These are phyloP conservation scores for Musa acuminata DNA, from an alignment of 176 grass and related monocot genomes.

Conservation along the genomic window DNA sequence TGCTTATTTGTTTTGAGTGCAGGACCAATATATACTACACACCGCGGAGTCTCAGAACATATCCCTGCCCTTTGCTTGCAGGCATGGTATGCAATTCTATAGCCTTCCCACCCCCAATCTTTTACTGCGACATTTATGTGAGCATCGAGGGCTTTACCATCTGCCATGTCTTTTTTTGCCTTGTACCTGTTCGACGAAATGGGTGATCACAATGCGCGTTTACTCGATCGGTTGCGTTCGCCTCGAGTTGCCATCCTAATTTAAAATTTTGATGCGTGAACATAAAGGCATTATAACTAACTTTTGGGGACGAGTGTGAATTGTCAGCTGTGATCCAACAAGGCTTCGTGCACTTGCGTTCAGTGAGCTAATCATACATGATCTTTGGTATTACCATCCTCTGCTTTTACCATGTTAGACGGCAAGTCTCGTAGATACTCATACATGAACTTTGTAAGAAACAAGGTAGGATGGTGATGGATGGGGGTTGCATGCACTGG, in stretches of 20 bases:
- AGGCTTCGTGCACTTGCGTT: background rate
- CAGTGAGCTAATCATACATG: background rate
- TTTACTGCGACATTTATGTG: background rate
- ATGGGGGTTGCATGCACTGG: background rate
- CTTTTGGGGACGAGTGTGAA: too few species aligned
- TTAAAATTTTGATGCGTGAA: background rate
- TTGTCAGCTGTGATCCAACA: background rate
- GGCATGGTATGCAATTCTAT: conserved; percentile 49
- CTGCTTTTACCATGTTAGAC: background rate
- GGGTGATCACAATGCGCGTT: background rate
- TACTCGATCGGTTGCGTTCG: background rate
- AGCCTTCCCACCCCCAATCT: background rate
- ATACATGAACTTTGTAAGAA: background rate
- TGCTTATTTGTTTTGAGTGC: background rate
- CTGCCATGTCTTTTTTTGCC: background rate
- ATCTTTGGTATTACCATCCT: background rate
- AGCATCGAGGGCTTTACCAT: too few species aligned
- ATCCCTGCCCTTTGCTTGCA: conserved; percentile 72
- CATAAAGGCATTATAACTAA: too few species aligned
- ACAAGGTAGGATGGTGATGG: background rate
- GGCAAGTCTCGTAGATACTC: too few species aligned
- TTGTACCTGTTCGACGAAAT: background rate
- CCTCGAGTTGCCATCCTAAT: background rate
- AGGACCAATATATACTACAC: conserved; percentile 98
- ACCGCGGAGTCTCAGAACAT: conserved; percentile 83